phyloP scores from a whole-genome alignment of 78 protist species.

The Monosiga brevicollis region DNA sequence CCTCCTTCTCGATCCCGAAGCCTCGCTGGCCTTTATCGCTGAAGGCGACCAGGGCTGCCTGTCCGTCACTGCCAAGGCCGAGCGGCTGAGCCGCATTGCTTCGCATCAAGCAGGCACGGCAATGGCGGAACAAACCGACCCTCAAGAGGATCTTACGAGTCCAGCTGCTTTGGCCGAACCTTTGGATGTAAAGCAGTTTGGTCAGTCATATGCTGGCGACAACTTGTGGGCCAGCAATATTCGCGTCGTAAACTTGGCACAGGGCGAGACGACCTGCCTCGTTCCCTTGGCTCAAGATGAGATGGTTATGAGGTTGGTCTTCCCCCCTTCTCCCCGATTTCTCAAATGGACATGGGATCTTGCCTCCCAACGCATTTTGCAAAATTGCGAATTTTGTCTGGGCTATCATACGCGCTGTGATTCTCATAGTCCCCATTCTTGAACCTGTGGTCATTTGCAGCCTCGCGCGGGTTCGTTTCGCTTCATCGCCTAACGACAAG shows the following conservation, averaged over 20 bases:
- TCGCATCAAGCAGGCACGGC: too few relatives aligned
- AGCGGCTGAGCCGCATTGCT: too few relatives aligned
- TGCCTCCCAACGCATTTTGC: too few relatives aligned
- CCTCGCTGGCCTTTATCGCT: too few relatives aligned
- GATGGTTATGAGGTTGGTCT: background rate
- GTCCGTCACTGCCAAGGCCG: background rate
- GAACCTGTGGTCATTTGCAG: background rate
- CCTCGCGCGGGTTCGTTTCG: background rate
- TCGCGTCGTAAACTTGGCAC: conserved; percentile 56
- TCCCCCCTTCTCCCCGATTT: too few relatives aligned
- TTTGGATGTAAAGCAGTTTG: conserved; percentile 28
- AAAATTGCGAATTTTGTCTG: too few relatives aligned
- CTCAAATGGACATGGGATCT: too few relatives aligned
- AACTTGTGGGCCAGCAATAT: conserved; percentile 78
- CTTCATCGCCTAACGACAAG: too few relatives aligned
- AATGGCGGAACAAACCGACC: too few relatives aligned
- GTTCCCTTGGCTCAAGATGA: conserved; percentile 67
- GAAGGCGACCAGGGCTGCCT: too few relatives aligned
- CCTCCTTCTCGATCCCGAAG: conserved; percentile 15
- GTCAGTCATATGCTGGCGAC: conserved; percentile 26
- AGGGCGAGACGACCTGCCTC: conserved; percentile 34
- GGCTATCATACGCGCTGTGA: background rate
- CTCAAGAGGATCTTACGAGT: too few relatives aligned
- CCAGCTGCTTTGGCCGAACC: background rate
- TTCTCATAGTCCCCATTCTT: background rate